A percentile compares a stretch with the other conserved stretches of the same genome.
Evolutionary conservation across 148 eudicot species (phyloP).

Genomic region (Tetragonia tetragonoides): DNA sequence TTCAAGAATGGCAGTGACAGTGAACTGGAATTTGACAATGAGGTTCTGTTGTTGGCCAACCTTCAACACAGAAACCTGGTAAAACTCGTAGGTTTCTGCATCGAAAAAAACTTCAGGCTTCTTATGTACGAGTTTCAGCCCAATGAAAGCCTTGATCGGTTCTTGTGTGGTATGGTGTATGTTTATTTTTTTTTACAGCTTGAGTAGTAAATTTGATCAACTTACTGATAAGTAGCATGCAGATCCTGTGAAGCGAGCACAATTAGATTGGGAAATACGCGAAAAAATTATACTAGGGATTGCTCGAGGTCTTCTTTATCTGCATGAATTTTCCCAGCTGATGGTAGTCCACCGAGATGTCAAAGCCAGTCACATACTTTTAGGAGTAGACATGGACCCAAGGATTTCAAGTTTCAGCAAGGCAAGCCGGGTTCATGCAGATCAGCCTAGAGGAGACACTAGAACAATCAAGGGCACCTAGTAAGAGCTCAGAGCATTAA

Average conservation of each 20-base stretch:
- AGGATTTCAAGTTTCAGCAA: constrained; percentile 22
- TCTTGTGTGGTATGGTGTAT: constrained; percentile 6
- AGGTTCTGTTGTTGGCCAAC: constrained; percentile 27
- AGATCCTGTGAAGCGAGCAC: background rate
- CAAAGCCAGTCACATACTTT: constrained; percentile 38
- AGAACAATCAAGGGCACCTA: constrained; percentile 24
- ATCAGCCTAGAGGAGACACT: constrained; percentile 9
- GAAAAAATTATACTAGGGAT: constrained; percentile 34
- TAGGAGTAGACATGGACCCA: constrained; percentile 45
- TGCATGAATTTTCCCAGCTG: constrained; percentile 46
- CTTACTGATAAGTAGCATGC: background rate
- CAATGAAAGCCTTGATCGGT: constrained; percentile 38
- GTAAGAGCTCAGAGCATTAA: constrained; percentile 24
- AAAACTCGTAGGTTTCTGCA: constrained; percentile 32
- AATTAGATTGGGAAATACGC: constrained; percentile 16
- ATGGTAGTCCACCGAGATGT: constrained; percentile 43
- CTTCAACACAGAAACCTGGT: no score
- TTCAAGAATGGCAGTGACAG: background rate
- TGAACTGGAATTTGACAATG: constrained; percentile 12
- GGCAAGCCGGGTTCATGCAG: constrained; percentile 11
- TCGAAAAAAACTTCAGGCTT: constrained; percentile 28
- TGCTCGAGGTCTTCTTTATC: constrained; percentile 20
- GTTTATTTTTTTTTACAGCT: background rate
- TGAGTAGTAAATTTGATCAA: background rate
- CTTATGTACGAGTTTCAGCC: constrained; percentile 40